These are phyloP conservation scores for Phytophthora pistaciae DNA, from an alignment of 352 stramenopile species.

Conservation along the genomic window DNA sequence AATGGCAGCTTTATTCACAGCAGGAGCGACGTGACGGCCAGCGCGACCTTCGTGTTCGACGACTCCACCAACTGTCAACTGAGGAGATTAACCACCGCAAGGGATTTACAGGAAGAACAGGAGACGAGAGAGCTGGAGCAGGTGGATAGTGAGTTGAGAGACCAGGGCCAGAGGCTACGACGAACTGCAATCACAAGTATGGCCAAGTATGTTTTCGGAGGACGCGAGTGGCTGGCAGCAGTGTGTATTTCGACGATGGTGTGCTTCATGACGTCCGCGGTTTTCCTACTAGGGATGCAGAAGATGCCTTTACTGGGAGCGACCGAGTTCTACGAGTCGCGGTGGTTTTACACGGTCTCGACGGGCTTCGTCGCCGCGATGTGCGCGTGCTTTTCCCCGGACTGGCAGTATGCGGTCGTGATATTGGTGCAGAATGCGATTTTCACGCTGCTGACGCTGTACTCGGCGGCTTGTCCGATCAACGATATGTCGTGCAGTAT, in stretches of 20 bases:
- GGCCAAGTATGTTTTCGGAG: constrained; percentile 35
- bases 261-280: constrained; percentile 35
- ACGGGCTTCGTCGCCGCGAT: constrained; percentile 50
- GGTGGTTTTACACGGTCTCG: constrained; percentile 53
- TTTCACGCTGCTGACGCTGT: constrained; percentile 69
- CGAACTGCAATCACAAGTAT: constrained; percentile 40
- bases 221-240: constrained; percentile 57
- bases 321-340: constrained; percentile 67
- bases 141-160: constrained; percentile 38
- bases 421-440: constrained; percentile 54
- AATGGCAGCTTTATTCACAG: constrained; percentile 15
- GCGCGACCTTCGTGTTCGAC: constrained; percentile 28
- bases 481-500: constrained; percentile 60
- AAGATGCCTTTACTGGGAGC: constrained; percentile 43
- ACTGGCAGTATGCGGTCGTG: constrained; percentile 58
- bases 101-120: constrained; percentile 35
- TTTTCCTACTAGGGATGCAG: constrained; percentile 45
- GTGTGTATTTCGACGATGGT: constrained; percentile 41
- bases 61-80: constrained; percentile 5
- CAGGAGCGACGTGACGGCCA: constrained; percentile 16
- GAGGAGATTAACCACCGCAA: constrained; percentile 5
- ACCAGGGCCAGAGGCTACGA: constrained; percentile 28
- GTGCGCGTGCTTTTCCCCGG: constrained; percentile 58
- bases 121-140: constrained; percentile 31
- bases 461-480: constrained; percentile 65